Conservation (phyloP, 2,329 filamentous ascomycete genomes). For the Fusarium musae region DNA sequence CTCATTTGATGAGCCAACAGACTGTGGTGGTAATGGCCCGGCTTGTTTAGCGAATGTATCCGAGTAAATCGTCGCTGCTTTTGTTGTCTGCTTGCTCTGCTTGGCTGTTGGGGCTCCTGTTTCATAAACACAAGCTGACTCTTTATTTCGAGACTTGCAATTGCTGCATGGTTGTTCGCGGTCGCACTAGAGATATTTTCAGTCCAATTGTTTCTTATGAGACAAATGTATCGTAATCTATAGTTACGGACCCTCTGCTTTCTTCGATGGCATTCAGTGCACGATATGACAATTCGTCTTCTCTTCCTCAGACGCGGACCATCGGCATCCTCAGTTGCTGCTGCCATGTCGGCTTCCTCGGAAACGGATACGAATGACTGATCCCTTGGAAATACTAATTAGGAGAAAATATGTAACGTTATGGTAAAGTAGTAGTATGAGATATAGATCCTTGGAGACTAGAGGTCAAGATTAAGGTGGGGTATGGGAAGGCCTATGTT, state of each 20-base stretch:
- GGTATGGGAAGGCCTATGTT: neutral
- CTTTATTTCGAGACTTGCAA: constrained; percentile 67
- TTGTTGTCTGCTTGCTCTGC: neutral
- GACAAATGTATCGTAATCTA: no score
- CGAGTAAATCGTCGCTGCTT: neutral
- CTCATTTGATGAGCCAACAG: constrained; percentile 1
- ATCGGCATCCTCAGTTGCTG: neutral
- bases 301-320: constrained; percentile 58
- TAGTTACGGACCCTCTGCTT: constrained; percentile 65
- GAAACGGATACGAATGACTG: neutral
- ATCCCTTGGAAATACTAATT: neutral
- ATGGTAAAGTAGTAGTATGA: neutral
- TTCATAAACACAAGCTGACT: constrained; percentile 67
- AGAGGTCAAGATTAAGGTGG: neutral
- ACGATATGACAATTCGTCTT: constrained; percentile 70
- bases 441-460: neutral
- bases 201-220: neutral
- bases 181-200: constrained; percentile 60
- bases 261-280: constrained; percentile 71
- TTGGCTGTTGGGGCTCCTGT: constrained; percentile 57
- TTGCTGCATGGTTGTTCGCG: constrained; percentile 69
- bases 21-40: neutral
- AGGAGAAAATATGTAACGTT: neutral
- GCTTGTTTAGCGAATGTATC: neutral
- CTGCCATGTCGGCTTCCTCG: constrained; percentile 16